Percentiles rank a stretch among this genome's conserved stretches.
Conservation (phyloP, 2,329 filamentous ascomycete genomes). For the Mollisiaceae sp. region DNA sequence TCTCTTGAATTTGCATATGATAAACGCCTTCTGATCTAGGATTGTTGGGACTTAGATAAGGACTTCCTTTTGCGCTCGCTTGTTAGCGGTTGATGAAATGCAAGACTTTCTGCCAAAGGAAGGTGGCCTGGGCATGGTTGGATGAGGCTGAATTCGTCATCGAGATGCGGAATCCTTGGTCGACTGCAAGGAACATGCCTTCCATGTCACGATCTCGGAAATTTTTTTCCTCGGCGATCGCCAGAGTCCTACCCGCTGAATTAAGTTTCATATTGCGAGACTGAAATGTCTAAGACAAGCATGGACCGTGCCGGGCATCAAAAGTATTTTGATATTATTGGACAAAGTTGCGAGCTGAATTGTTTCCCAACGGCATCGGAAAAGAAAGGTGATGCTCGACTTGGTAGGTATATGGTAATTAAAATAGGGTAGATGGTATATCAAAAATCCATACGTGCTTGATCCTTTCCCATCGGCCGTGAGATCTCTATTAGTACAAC, state of each 20-base stretch:
- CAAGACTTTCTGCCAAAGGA: background rate
- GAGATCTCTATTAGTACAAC: conserved; percentile 5
- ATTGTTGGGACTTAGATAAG: too few species aligned
- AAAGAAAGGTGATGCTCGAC: background rate
- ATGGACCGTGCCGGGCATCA: background rate
- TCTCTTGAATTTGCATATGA: background rate
- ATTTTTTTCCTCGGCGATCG: background rate
- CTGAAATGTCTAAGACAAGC: background rate
- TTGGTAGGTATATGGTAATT: background rate
- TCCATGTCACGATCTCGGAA: background rate
- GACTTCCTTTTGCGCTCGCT: background rate
- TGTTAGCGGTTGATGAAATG: background rate
- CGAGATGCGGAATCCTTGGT: background rate
- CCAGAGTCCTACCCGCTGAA: background rate
- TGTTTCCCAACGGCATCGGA: background rate
- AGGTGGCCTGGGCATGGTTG: background rate
- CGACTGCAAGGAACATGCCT: background rate
- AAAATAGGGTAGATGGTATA: conserved; percentile 1
- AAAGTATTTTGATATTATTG: background rate
- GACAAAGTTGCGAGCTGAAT: background rate
- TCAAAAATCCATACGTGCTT: background rate
- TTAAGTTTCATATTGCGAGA: background rate
- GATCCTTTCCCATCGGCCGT: conserved; percentile 1
- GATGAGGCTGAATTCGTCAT: background rate
- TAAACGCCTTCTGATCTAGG: background rate